Base-by-base conservation (phyloP, 2,329 filamentous ascomycete species). In the Aspergillus nomiae region DNA sequence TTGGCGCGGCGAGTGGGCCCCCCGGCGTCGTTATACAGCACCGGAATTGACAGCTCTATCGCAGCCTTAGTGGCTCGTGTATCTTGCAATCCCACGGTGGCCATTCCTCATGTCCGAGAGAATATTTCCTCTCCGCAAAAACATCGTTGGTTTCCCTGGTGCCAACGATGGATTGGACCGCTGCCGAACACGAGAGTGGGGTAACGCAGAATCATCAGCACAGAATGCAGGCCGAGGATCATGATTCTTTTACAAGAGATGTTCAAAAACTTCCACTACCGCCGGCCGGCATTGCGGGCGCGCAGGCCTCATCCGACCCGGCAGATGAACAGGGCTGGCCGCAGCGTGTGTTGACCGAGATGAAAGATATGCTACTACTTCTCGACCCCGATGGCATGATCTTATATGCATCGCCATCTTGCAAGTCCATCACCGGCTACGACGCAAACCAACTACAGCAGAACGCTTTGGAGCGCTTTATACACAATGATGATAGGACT, bases 301-400 rank as follows among this genome's bases (percentile, higher is more conserved):
- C 48, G 26, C 58, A 54, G 36, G 34, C 28, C 28, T 54, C 53
- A 16, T 34, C 63, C 8, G 38, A 41, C 30, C 21, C 58, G n/a
- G 32, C 55, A 4, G 38, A 26, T 36, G 81, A 87, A 62, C 80
- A 85, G 65, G 89, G 95, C 74, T 97, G 94, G 94, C 90, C 92
- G 19, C 91, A 94, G 75, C 90, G 92, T 68, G 90, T 97, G 14
- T 87, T 97, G 28, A 92, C 96, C 77, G 94, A 97, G 82, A 83
- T 98, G 70, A 91, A 90, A 74, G 94, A 97, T 77, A 87, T 97
- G 70, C 80, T 97, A 60, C 89, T 96, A 74, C 93, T 98, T 63
- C 86, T 98, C 58, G 93, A 92, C 54, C 87, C 92, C 28, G 89
- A 95, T 71, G 92, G 93, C 43, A 88, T 90, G 67, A 90, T 98